Base-by-base conservation (phyloP, 352 stramenopile genomes). In the Globisporangium middletonii region DNA sequence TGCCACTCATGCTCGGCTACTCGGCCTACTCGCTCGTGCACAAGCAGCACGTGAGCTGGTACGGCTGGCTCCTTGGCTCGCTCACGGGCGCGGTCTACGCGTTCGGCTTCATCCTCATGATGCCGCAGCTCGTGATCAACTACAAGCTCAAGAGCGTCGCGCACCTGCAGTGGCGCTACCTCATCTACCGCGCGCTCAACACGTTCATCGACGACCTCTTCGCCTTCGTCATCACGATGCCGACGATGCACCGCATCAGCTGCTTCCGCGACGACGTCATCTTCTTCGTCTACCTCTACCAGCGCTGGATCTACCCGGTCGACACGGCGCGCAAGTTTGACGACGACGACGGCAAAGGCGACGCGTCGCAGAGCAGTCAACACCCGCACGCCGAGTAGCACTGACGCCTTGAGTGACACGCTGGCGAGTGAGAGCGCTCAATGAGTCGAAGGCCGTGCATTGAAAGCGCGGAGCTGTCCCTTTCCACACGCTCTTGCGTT, bases 151-250 rank as follows among this genome's bases (percentile, higher is more conserved):
- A 97, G 64, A 92, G 75, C 9, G 88, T 97, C 19, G 87, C 88
- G 16, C 89, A 97, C 54, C 60, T 97, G 43, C 88, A 94, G 57
- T 99, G 96, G 94, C 82, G 92, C 41, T 86, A 96, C 50, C 77
- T 99, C 51, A 87, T 97, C 53, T 99, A 99, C 75, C 80, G 83
- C 33, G 79, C 91, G 9, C 91, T 97, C 63, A 97, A 96, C 69
- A 97, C 89, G 9, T 97, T 97, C 69, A 93, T 97, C 52, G 89
- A 97, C 65, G 89, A 97, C 57, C 71, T 94, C 23, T 97, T 97
- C 60, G 89, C 89, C 1, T 97, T 92, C 60, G 73, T 97, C 35
- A 94, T 97, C 60, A 77, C 89, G 41, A 97, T 96, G 87, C 89
- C 89, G 27, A 89, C 85, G n/a, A 86, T 96, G 67, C 87, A 97